phyloP scores from a whole-genome alignment of 352 stramenopile genomes.

The Pythium periplocum region DNA sequence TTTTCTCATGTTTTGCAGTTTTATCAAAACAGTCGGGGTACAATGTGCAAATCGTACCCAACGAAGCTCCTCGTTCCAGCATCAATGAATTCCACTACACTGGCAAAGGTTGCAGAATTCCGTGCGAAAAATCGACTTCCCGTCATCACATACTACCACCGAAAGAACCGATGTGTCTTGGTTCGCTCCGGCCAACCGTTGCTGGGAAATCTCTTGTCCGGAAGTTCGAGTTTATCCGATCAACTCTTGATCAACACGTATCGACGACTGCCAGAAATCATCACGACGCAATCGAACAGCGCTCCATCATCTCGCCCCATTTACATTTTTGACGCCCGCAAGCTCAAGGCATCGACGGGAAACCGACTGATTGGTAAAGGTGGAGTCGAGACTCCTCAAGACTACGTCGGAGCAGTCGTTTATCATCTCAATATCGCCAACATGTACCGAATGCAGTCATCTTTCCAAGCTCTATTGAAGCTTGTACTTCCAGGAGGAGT shows the following conservation, averaged over 20 bases:
- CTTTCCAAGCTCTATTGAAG: conserved; percentile 65
- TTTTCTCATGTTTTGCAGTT: conserved; percentile 26
- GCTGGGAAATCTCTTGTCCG: conserved; percentile 64
- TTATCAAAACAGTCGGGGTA: conserved; percentile 73
- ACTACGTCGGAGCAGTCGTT: conserved; percentile 75
- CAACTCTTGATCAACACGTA: conserved; percentile 71
- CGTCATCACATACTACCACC: conserved; percentile 84
- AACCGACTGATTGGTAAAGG: conserved; percentile 91
- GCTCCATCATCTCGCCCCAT: conserved; percentile 62
- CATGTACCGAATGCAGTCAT: conserved; percentile 91
- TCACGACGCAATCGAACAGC: conserved; percentile 60
- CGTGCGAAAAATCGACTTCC: conserved; percentile 83
- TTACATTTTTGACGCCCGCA: conserved; percentile 90
- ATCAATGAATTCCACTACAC: conserved; percentile 55
- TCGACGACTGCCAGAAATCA: conserved; percentile 76
- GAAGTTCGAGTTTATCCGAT: conserved; percentile 68
- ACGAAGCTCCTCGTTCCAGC: conserved; percentile 71
- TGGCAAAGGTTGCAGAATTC: conserved; percentile 75
- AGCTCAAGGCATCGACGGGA: conserved; percentile 84
- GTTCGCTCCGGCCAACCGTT: conserved; percentile 81
- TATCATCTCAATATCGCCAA: conserved; percentile 89
- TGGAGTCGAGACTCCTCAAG: conserved; percentile 80
- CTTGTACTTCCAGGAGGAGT: conserved; percentile 54
- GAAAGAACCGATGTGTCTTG: conserved; percentile 69
- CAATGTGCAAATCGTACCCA: conserved; percentile 83